Percentiles rank a stretch among this genome's conserved stretches.
Conservation (phyloP, 495 filamentous ascomycete species). For the Articulospora tetracladia region DNA sequence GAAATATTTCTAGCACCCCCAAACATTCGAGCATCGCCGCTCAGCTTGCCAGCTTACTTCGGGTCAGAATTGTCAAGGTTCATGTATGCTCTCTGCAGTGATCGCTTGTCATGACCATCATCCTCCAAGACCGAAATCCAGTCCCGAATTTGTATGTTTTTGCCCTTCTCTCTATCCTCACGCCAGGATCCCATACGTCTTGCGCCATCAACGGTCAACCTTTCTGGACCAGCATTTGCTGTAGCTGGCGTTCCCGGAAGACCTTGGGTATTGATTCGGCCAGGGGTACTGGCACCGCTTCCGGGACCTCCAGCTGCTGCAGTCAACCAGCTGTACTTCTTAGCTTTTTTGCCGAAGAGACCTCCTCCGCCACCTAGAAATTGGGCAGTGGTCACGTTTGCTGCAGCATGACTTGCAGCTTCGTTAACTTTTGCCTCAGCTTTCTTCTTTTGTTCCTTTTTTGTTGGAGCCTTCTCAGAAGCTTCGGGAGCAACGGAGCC, state of each 20-base stretch:
- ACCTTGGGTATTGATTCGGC: conserved; percentile 27
- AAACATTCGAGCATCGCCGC: not conserved
- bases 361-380: conserved; percentile 45
- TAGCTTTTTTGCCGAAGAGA: conserved; percentile 44
- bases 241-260: conserved; percentile 25
- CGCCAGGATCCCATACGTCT: conserved; percentile 54
- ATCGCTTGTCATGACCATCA: conserved; percentile 51
- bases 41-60: conserved; percentile 8
- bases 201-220: conserved; percentile 35
- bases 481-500: conserved; percentile 42
- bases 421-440: conserved; percentile 47
- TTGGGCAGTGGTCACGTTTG: conserved; percentile 50
- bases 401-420: conserved; percentile 47
- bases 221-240: conserved; percentile 23
- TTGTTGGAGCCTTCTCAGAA: conserved; percentile 42
- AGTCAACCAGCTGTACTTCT: conserved; percentile 60
- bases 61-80: conserved; percentile 41
- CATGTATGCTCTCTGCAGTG: conserved; percentile 50
- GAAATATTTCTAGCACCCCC: not conserved
- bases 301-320: conserved; percentile 28
- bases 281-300: conserved; percentile 45
- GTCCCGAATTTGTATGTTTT: conserved; percentile 66
- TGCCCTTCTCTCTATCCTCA: conserved; percentile 58
- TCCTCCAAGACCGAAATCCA: conserved; percentile 60
- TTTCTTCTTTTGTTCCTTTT: conserved; percentile 58